Percentiles rank a stretch among this genome's conserved stretches.
These are phyloP conservation scores for Zymoseptoria brevis DNA, from an alignment of 2,329 filamentous ascomycete species.

Conservation along the genomic window DNA sequence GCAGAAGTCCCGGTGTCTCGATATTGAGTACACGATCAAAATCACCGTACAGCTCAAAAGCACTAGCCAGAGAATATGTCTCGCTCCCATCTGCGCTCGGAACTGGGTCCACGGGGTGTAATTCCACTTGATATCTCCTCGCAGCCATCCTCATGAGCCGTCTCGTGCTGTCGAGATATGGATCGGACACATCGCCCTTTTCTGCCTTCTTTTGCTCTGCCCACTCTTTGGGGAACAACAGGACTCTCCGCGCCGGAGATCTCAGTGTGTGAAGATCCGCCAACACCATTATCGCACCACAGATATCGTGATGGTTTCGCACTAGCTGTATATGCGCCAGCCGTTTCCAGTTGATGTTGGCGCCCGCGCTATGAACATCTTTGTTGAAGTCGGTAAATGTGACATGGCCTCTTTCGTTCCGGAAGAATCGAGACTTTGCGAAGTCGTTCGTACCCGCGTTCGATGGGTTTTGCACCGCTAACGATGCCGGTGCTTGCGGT, in stretches of 20 bases:
- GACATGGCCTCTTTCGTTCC: constrained; percentile 15
- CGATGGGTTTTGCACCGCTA: constrained; percentile 6
- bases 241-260: constrained; percentile 38
- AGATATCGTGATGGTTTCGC: constrained; percentile 39
- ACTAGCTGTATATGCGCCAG: constrained; percentile 44
- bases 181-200: constrained; percentile 33
- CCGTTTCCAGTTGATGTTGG: constrained; percentile 36
- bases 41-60: constrained; percentile 35
- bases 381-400: constrained; percentile 23
- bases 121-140: constrained; percentile 37
- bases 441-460: constrained; percentile 11
- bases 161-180: constrained; percentile 37
- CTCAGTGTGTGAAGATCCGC: constrained; percentile 39
- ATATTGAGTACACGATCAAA: constrained; percentile 41
- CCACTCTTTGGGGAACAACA: constrained; percentile 39
- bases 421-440: constrained; percentile 24
- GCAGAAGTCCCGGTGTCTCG: constrained; percentile 37
- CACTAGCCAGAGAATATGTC: constrained; percentile 38
- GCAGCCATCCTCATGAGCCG: constrained; percentile 39
- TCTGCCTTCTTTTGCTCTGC: constrained; percentile 26
- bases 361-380: constrained; percentile 16
- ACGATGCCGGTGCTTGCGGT: constrained; percentile 32
- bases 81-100: constrained; percentile 7
- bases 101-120: constrained; percentile 38
- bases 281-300: constrained; percentile 43